Base-by-base conservation (phyloP, 345 rosid species). In the Ceriops zippeliana region DNA sequence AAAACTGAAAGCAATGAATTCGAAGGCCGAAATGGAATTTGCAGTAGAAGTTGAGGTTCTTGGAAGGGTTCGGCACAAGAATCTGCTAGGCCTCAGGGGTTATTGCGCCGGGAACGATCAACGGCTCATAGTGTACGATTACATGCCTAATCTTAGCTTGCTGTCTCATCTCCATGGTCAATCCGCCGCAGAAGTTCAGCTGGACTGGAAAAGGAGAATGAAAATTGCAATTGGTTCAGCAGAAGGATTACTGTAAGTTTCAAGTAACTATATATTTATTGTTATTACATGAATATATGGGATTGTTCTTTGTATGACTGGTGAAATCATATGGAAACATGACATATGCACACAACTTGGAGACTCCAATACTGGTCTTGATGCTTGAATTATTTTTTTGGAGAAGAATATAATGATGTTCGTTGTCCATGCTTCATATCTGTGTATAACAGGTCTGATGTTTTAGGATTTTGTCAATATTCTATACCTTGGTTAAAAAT, bases 11-110 rank as follows among this genome's bases (percentile, higher is more conserved):
- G 84, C 89, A 13, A 82, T 86, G 86, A 86, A 82, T 58, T 84
- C 80, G 31, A 88, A 88, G 75, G 93, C 90, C 0, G 90, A 88
- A 72, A 88, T 88, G 93, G 93, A 88, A 63, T 88, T 88, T 58
- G 87, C 90, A 0, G 93, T 88, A 61, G 90, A 88, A 82, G 90
- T 88, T 10, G 90, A 86, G 73, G 90, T 88, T 20, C 87, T 88
- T 5, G 90, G 93, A 35, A 88, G 93, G 77, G 89, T 88, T 47
- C 57, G 82, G 81, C 93, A 86, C 80, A 86, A 77, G 75, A 88
- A 88, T 73, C 70, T 88, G 76, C 62, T 86, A 60, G 90, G 90
- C 6, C 81, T 88, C 9, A 74, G 93, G 31, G 93, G 93, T 0
- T 88, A 84, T 31, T 86, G 87, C n/a, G 90, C 58, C 9, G 89